These are phyloP conservation scores for Diaporthe sp. DNA, from an alignment of 2,329 filamentous ascomycete species.

Conservation along the genomic window DNA sequence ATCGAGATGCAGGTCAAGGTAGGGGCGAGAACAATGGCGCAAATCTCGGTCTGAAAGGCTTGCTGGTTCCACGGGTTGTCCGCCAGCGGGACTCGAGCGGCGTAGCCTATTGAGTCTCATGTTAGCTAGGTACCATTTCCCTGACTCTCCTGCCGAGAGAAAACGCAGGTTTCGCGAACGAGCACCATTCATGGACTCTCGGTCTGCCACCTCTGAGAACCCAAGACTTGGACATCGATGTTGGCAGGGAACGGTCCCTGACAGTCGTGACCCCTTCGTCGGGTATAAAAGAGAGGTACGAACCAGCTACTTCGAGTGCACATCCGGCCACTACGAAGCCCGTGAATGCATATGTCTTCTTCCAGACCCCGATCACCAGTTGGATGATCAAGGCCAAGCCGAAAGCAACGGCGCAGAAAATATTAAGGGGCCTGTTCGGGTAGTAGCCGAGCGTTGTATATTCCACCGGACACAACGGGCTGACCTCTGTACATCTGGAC, in stretches of 20 bases:
- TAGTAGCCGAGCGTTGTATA: constrained; percentile 66
- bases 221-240: neutral
- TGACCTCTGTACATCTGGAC: constrained; percentile 51
- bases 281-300: constrained; percentile 28
- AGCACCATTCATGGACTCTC: neutral
- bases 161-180: neutral
- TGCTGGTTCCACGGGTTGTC: constrained; percentile 64
- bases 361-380: constrained; percentile 56
- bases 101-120: constrained; percentile 55
- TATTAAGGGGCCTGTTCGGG: constrained; percentile 66
- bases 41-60: constrained; percentile 69
- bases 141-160: neutral
- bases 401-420: constrained; percentile 63
- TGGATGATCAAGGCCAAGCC: constrained; percentile 55
- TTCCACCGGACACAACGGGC: constrained; percentile 58
- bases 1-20: constrained; percentile 71
- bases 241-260: neutral
- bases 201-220: neutral
- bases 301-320: constrained; percentile 62
- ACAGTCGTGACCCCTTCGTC: neutral
- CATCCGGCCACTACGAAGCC: constrained; percentile 59
- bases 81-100: constrained; percentile 61
- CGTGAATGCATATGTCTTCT: constrained; percentile 66
- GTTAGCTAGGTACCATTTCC: constrained; percentile 19
- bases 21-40: constrained; percentile 67